These are phyloP conservation scores for Passalora sequoiae DNA, from an alignment of 2,329 filamentous ascomycete genomes.

Conservation along the genomic window DNA sequence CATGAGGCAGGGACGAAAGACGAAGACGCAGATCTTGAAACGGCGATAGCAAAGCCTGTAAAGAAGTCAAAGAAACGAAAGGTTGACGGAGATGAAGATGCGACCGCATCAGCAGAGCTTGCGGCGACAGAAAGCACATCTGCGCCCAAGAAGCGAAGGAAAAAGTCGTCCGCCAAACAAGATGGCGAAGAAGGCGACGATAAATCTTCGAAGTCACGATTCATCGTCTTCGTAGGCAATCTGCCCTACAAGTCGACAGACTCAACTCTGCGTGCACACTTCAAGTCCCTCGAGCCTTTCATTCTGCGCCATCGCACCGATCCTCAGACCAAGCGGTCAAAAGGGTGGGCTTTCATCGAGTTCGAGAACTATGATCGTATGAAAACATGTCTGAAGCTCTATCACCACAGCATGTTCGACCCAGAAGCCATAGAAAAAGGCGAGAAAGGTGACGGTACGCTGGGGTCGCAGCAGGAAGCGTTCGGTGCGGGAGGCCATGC, in stretches of 20 bases:
- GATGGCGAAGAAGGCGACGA: constrained; percentile 7
- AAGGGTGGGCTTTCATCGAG: constrained; percentile 82
- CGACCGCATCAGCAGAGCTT: constrained; percentile 8
- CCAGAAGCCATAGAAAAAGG: constrained; percentile 28
- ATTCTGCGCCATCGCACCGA: constrained; percentile 69
- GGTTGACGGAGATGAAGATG: constrained; percentile 9
- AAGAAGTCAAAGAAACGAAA: constrained; percentile 18
- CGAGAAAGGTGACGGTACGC: constrained; percentile 12
- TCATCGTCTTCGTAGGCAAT: constrained; percentile 82
- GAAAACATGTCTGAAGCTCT: constrained; percentile 86
- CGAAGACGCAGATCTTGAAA: constrained; percentile 17
- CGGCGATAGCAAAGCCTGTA: constrained; percentile 14
- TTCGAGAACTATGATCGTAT: constrained; percentile 82
- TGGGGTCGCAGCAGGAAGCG: constrained; percentile 9
- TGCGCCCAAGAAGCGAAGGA: constrained; percentile 19
- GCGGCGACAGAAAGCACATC: constrained; percentile 7
- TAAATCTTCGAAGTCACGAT: constrained; percentile 49
- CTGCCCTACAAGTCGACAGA: constrained; percentile 78
- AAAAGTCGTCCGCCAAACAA: constrained; percentile 11
- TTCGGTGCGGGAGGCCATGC: not conserved
- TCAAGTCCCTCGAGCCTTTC: constrained; percentile 66
- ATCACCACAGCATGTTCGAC: constrained; percentile 78
- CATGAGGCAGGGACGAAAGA: constrained; percentile 8
- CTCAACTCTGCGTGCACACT: constrained; percentile 66
- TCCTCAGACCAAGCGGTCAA: constrained; percentile 59